Percentiles rank a stretch among this genome's conserved stretches.
These are phyloP conservation scores for Arthrobotrys iridis DNA, from an alignment of 2,329 filamentous ascomycete genomes.

Conservation along the genomic window DNA sequence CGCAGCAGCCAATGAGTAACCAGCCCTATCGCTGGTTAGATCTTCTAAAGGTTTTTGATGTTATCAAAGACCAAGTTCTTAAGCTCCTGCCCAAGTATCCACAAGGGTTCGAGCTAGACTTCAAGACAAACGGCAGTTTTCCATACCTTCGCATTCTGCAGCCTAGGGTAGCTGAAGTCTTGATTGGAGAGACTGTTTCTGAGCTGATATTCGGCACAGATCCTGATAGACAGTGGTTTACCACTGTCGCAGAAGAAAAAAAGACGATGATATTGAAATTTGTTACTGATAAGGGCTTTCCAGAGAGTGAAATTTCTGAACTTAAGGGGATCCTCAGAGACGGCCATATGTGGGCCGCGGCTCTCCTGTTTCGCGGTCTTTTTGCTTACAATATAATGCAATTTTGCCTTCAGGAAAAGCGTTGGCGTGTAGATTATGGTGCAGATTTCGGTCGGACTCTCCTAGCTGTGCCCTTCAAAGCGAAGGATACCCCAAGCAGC, in stretches of 20 bases:
- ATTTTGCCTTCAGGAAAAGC: constrained; percentile 68
- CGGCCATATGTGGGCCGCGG: constrained; percentile 58
- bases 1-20: constrained; percentile 66
- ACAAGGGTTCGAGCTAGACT: constrained; percentile 64
- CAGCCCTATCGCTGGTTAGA: constrained; percentile 69
- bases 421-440: constrained; percentile 75
- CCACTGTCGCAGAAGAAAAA: constrained; percentile 62
- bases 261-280: constrained; percentile 63
- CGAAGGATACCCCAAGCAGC: constrained; percentile 69
- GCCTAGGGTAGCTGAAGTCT: constrained; percentile 56
- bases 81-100: constrained; percentile 60
- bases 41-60: constrained; percentile 67
- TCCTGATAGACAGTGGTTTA: constrained; percentile 59
- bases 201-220: constrained; percentile 64
- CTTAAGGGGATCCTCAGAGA: constrained; percentile 60
- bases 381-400: constrained; percentile 68
- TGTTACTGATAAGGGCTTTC: constrained; percentile 62
- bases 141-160: constrained; percentile 66
- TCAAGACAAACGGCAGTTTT: constrained; percentile 60
- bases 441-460: constrained; percentile 64
- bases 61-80: constrained; percentile 61
- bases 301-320: constrained; percentile 57
- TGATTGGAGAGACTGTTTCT: constrained; percentile 61
- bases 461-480: constrained; percentile 70
- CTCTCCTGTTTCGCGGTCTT: constrained; percentile 68